phyloP scores from a whole-genome alignment of 208 protist species.

The Trypanosoma cruzi region DNA sequence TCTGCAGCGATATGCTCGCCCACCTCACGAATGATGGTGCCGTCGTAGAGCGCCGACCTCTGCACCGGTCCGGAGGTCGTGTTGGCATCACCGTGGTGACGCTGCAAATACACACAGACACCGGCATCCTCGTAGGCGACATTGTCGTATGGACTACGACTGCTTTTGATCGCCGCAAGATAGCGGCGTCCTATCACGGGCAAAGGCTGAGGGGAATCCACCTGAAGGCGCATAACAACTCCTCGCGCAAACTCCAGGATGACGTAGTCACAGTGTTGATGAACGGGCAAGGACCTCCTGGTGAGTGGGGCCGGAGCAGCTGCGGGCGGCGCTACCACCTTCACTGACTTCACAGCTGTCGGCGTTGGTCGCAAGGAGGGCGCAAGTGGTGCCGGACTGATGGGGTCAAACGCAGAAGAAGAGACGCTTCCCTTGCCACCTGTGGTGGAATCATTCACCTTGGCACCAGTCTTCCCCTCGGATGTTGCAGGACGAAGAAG shows the following conservation, averaged over 20 bases:
- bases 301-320: not conserved
- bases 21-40: conserved; percentile 47
- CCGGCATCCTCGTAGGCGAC: conserved; percentile 48
- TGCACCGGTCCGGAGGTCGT: not conserved
- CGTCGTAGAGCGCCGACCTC: conserved; percentile 30
- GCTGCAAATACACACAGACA: conserved; percentile 41
- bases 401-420: not conserved
- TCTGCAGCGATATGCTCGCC: conserved; percentile 31
- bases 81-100: conserved; percentile 23
- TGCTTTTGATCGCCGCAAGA: conserved; percentile 42
- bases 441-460: not conserved
- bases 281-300: conserved; percentile 5
- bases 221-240: conserved; percentile 46
- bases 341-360: conserved; percentile 15
- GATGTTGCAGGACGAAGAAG: conserved; percentile 21
- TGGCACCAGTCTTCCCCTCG: conserved; percentile 19
- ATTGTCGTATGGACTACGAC: conserved; percentile 46
- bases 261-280: conserved; percentile 18
- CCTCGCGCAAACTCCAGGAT: conserved; percentile 53
- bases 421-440: not conserved
- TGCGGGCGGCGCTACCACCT: conserved; percentile 1
- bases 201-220: conserved; percentile 14
- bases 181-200: conserved; percentile 42
- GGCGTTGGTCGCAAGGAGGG: conserved; percentile 54
- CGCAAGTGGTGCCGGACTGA: conserved; percentile 25